Percentiles rank a stretch among this genome's conserved stretches.
Conservation (phyloP, 345 rosid species). For the Fremontodendron californicum region DNA sequence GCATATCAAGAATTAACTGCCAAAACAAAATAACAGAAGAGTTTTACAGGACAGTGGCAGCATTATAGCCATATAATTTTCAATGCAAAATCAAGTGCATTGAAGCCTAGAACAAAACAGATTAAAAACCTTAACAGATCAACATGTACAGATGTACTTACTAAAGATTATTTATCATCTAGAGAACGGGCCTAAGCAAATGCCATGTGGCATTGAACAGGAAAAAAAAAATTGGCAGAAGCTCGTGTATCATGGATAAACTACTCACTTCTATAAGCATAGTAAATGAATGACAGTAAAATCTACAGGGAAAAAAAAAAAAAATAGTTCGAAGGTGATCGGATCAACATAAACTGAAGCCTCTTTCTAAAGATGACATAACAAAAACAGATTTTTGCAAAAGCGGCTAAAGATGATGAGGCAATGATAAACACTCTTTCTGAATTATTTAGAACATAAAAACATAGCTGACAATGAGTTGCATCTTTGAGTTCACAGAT, state of each 20-base stretch:
- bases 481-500: too few relatives aligned
- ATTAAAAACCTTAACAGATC: constrained; percentile 4
- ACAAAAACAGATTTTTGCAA: background rate
- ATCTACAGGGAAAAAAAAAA: background rate
- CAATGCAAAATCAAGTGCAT: background rate
- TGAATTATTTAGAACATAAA: background rate
- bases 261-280: background rate
- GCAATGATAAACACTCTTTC: background rate
- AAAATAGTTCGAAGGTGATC: background rate
- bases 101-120: background rate
- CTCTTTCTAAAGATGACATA: background rate
- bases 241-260: background rate
- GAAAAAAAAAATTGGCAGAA: background rate
- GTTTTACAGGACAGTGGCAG: too few relatives aligned
- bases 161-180: background rate
- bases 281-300: background rate
- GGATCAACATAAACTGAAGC: background rate
- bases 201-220: background rate
- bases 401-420: background rate
- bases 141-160: background rate
- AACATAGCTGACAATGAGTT: background rate
- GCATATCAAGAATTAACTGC: constrained; percentile 98
- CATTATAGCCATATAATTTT: background rate
- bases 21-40: too few relatives aligned
- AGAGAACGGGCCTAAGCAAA: background rate